Conservation (phyloP, 225 moss, liverwort and hornwort species). For the Pleurozium schreberi region DNA sequence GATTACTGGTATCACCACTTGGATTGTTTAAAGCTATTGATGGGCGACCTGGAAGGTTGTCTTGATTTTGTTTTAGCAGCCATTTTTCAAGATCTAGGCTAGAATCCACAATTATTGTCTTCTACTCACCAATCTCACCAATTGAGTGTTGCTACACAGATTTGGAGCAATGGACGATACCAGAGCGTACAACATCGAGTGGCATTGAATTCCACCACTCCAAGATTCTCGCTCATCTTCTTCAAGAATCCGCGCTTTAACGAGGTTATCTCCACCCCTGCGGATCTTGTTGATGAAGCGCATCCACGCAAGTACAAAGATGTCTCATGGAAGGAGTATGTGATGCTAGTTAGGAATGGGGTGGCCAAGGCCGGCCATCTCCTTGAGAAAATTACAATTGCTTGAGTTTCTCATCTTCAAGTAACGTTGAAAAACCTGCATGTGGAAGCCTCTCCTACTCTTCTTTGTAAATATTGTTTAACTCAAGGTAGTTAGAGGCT, state of each 20-base stretch:
- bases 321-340: not conserved
- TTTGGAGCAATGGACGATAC: constrained; percentile 6
- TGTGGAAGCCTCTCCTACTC: not conserved
- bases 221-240: not conserved
- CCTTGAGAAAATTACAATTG: not conserved
- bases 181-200: not conserved
- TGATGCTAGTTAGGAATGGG: not conserved
- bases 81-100: not conserved
- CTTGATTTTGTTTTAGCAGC: not conserved
- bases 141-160: not conserved
- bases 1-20: not conserved
- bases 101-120: no score
- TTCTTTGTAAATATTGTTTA: not conserved
- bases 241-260: not conserved
- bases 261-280: not conserved
- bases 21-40: fast-evolving
- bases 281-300: not conserved
- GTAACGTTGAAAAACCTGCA: not conserved
- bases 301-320: constrained; percentile 1
- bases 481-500: not conserved
- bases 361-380: not conserved
- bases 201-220: not conserved
- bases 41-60: not conserved
- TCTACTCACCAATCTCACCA: not conserved
- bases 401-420: not conserved